A percentile compares a stretch with the other conserved stretches of the same genome.
phyloP scores from a whole-genome alignment of 2,329 filamentous ascomycete species.

The Fusarium sambucinum region DNA sequence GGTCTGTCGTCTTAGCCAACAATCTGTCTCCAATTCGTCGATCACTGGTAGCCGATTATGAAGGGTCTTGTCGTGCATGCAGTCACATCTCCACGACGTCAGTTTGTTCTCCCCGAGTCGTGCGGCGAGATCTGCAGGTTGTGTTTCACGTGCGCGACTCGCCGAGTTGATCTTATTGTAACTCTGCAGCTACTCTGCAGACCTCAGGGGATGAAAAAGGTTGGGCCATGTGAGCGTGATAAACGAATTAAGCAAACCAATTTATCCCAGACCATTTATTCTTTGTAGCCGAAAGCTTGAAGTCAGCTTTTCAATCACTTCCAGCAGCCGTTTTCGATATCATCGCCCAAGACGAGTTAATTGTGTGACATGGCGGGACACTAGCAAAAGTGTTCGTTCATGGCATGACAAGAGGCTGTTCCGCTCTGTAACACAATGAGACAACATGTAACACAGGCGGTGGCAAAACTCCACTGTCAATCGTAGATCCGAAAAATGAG shows the following conservation, averaged over 20 bases:
- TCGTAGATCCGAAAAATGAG: background rate
- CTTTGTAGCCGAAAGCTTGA: background rate
- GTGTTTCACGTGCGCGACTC: slow-evolving; percentile 22
- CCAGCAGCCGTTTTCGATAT: too few relatives aligned
- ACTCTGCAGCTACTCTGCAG: background rate
- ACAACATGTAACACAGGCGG: background rate
- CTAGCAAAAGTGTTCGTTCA: background rate
- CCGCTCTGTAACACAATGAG: background rate
- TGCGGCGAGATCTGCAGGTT: slow-evolving; percentile 28
- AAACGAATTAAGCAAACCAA: too few relatives aligned
- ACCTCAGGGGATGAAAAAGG: background rate
- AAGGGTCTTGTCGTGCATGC: slow-evolving; percentile 24
- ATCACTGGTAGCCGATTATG: slow-evolving; percentile 24
- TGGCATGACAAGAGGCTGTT: background rate
- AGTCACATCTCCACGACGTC: slow-evolving; percentile 18
- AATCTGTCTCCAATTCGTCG: slow-evolving; percentile 5
- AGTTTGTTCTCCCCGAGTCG: slow-evolving; percentile 25
- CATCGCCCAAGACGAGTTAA: background rate
- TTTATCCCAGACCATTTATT: too few relatives aligned
- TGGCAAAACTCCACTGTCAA: background rate
- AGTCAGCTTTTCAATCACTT: too few relatives aligned
- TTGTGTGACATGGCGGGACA: background rate
- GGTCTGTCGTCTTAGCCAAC: slow-evolving; percentile 17
- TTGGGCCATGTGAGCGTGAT: background rate
- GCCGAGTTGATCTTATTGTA: background rate